phyloP scores from a whole-genome alignment of 495 filamentous ascomycete species.

The Tricharina praecox region DNA sequence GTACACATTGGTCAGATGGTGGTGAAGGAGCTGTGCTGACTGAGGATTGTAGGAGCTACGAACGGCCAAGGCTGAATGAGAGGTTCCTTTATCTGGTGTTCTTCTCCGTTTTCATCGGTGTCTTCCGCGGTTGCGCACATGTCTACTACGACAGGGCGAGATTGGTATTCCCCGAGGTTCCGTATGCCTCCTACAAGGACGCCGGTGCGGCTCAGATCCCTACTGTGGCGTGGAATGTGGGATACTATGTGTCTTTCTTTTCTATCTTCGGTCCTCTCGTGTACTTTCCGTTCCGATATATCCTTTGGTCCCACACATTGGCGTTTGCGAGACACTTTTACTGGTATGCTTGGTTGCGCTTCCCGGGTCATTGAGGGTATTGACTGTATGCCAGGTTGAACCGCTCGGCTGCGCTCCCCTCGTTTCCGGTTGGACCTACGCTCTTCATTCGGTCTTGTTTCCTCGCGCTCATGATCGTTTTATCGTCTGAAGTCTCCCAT shows the following conservation, averaged over 20 bases:
- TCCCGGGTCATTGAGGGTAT: neutral
- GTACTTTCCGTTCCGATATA: slow-evolving; percentile 47
- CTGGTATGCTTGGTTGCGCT: slow-evolving; percentile 13
- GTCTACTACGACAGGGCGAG: slow-evolving; percentile 58
- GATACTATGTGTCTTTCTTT: slow-evolving; percentile 30
- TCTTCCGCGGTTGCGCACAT: slow-evolving; percentile 52
- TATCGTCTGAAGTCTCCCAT: slow-evolving; percentile 60
- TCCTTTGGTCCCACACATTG: slow-evolving; percentile 50
- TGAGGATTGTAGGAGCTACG: slow-evolving; percentile 32
- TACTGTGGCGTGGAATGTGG: slow-evolving; percentile 14
- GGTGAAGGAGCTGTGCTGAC: slow-evolving; percentile 5
- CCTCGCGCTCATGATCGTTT: slow-evolving; percentile 47
- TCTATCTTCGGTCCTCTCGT: slow-evolving; percentile 37
- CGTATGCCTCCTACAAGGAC: slow-evolving; percentile 19
- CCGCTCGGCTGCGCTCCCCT: slow-evolving; percentile 43
- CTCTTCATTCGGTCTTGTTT: slow-evolving; percentile 44
- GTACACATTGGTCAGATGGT: slow-evolving; percentile 13
- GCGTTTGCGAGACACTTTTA: slow-evolving; percentile 53
- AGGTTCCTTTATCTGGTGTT: slow-evolving; percentile 63
- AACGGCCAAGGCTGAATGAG: slow-evolving; percentile 73
- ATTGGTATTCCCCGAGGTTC: slow-evolving; percentile 34
- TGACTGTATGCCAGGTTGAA: slow-evolving; percentile 39
- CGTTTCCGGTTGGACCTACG: slow-evolving; percentile 39
- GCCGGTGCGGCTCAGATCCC: slow-evolving; percentile 28
- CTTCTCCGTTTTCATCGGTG: slow-evolving; percentile 48